Percentiles rank a stretch among this genome's conserved stretches.
phyloP scores from a whole-genome alignment of 2,329 filamentous ascomycete genomes.

The Fusarium siculi region DNA sequence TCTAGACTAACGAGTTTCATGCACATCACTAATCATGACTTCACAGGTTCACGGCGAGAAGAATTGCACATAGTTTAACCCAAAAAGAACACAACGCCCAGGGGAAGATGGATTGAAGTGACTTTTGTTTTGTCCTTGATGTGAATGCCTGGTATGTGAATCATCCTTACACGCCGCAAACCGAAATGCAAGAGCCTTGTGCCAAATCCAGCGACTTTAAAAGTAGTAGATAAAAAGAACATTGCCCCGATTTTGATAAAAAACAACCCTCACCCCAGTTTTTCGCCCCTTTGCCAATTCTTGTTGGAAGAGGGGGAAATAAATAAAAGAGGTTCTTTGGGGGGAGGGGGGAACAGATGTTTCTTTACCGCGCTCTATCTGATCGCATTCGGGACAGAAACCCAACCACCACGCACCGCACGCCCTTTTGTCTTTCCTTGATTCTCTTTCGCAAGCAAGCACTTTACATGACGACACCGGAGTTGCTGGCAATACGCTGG shows the following conservation, averaged over 20 bases:
- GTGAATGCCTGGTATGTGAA: slow-evolving; percentile 61
- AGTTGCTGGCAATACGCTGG: slow-evolving; percentile 99
- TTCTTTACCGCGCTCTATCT: slow-evolving; percentile 47
- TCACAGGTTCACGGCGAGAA: slow-evolving; percentile 11
- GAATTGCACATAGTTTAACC: slow-evolving; percentile 20
- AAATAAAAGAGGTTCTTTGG: slow-evolving; percentile 24
- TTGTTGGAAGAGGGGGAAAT: background rate
- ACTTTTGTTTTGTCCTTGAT: slow-evolving; percentile 58
- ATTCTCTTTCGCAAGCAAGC: slow-evolving; percentile 42
- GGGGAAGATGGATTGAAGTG: slow-evolving; percentile 42
- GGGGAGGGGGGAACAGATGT: slow-evolving; percentile 37
- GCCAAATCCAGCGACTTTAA: slow-evolving; percentile 55
- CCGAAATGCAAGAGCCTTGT: slow-evolving; percentile 62
- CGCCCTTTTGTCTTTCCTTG: slow-evolving; percentile 46
- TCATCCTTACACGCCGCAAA: slow-evolving; percentile 63
- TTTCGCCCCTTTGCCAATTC: slow-evolving; percentile 18
- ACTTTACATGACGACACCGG: slow-evolving; percentile 99
- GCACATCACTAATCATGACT: background rate
- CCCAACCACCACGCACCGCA: slow-evolving; percentile 38
- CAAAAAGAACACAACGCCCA: slow-evolving; percentile 19
- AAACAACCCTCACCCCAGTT: slow-evolving; percentile 8
- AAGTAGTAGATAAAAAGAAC: slow-evolving; percentile 38
- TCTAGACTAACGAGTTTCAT: background rate
- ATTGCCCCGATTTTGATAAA: slow-evolving; percentile 37
- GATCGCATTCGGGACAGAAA: slow-evolving; percentile 49